A percentile compares a stretch with the other conserved stretches of the same genome.
Evolutionary conservation across 192 early-diverging fungal genomes (phyloP).

Genomic region (Paraglomus brasilianum): DNA sequence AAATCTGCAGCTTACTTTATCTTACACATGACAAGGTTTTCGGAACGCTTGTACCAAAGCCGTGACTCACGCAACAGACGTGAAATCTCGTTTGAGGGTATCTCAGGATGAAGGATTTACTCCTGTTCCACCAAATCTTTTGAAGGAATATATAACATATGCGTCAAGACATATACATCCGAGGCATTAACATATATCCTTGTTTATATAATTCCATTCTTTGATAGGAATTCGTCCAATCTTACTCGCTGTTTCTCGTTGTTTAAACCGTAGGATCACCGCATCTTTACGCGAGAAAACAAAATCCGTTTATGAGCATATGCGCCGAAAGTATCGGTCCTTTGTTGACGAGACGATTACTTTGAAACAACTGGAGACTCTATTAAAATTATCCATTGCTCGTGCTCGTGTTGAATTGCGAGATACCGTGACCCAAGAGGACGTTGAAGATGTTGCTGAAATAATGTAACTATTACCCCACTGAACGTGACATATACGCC

Average conservation of each 20-base stretch:
- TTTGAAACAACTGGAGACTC: constrained; percentile 78
- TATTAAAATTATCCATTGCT: constrained; percentile 75
- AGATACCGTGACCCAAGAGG: constrained; percentile 62
- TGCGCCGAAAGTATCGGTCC: constrained; percentile 61
- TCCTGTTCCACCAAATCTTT: constrained; percentile 56
- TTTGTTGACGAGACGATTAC: constrained; percentile 76
- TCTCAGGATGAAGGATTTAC: constrained; percentile 45
- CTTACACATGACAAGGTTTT: neutral
- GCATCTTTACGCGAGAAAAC: constrained; percentile 45
- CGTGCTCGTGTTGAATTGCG: constrained; percentile 76
- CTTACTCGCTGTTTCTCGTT: too few species aligned
- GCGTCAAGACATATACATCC: constrained; percentile 79
- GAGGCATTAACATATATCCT: constrained; percentile 27
- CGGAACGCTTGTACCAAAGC: neutral
- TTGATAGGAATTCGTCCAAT: too few species aligned
- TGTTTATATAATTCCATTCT: neutral
- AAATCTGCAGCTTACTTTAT: too few species aligned
- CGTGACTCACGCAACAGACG: constrained; percentile 19
- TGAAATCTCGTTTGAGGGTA: constrained; percentile 33
- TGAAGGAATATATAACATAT: constrained; percentile 87
- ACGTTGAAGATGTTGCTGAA: constrained; percentile 76
- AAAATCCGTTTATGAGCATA: constrained; percentile 72
- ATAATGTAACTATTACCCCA: constrained; percentile 74
- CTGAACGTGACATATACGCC: constrained; percentile 27
- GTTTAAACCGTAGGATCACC: too few species aligned